Evolutionary conservation across 768 basidiomycete species (phyloP).

Genomic region (Amanita muscaria): DNA sequence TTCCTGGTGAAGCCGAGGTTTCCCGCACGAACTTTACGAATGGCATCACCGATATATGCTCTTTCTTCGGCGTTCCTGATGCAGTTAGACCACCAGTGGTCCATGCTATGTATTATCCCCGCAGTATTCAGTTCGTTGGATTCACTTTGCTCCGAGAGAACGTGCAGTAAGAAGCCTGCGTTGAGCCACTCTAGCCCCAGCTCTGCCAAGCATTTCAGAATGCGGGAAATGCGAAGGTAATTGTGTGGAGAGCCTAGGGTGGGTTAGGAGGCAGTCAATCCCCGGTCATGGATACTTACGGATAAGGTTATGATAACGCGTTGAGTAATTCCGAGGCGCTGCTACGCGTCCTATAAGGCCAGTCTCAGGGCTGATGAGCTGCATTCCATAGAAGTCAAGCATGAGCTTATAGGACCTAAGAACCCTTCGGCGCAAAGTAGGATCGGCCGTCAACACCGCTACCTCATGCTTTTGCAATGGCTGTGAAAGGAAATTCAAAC

Average conservation of each 20-base stretch:
- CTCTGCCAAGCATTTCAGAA: conserved; percentile 25
- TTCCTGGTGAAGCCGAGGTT: too few species aligned
- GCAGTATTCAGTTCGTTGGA: conserved; percentile 39
- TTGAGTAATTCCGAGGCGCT: conserved; percentile 39
- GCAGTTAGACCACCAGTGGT: conserved; percentile 73
- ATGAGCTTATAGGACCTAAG: conserved; percentile 59
- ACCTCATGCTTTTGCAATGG: conserved; percentile 63
- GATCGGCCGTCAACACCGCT: conserved; percentile 41
- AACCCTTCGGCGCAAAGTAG: conserved; percentile 39
- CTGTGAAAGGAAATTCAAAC: conserved; percentile 62
- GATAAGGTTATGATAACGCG: conserved; percentile 55
- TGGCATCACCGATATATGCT: conserved; percentile 32
- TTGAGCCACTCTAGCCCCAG: conserved; percentile 29
- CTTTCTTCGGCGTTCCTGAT: conserved; percentile 50
- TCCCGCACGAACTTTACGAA: not conserved
- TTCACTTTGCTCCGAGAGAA: conserved; percentile 64
- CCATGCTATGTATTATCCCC: conserved; percentile 54
- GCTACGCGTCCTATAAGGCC: conserved; percentile 48
- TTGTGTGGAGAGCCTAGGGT: conserved; percentile 41
- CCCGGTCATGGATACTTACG: conserved; percentile 35
- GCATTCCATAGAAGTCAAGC: conserved; percentile 79
- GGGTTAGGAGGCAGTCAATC: conserved; percentile 2
- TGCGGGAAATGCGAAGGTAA: conserved; percentile 68
- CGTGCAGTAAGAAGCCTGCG: conserved; percentile 58
- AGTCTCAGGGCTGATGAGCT: conserved; percentile 44